Evolutionary conservation across 768 basidiomycete species (phyloP), one percentile per base, ranked within the genome.

Genomic region (Rhizopogon roseolus): DNA sequence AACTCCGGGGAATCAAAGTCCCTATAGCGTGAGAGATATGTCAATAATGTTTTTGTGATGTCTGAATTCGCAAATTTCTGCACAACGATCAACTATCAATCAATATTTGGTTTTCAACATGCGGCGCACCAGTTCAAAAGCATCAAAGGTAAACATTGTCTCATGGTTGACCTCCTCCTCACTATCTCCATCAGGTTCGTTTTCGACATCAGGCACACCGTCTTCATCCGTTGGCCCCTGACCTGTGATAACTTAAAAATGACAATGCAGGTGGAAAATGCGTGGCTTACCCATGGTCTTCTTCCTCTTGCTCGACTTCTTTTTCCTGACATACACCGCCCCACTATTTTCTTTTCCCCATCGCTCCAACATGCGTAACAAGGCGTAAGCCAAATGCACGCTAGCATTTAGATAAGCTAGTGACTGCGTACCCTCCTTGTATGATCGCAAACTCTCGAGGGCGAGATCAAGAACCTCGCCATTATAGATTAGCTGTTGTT

Each of bases 401-500:
- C 90, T 86, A 1, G 94, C 82, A 65, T 94, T 90, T 50, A 98
- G 83, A 72, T 93, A 98, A 7, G 85, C 83, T 46, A 88, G 71
- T 1, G 80, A 81, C 59, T 89, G 87, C 6, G 90, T 86, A 48
- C 85, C 93, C 43, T 87, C 81, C 59, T 86, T 90, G 76, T 93
- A 98, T 25, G 76, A 74, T 45, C 81, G 76, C 46, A 98, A 68
- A 52, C 89, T 86, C 25, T 88, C 86, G 41, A 94, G 73, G 0
- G 93, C 81, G 22, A 93, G 82, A 60, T 98, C 95, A 51, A 98
- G 83, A 16, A 95, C 85, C 58, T 98, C 93, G 34, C 92, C 94
- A 61, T 94, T 94, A 73, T 98, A 98, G 63, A 98, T 88, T 25
- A 99, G 75, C 66, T 97, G 92, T 58, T 93, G 84, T 61, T 93